Conservation (phyloP, 2,329 filamentous ascomycete genomes). For the Penicillium italicum region DNA sequence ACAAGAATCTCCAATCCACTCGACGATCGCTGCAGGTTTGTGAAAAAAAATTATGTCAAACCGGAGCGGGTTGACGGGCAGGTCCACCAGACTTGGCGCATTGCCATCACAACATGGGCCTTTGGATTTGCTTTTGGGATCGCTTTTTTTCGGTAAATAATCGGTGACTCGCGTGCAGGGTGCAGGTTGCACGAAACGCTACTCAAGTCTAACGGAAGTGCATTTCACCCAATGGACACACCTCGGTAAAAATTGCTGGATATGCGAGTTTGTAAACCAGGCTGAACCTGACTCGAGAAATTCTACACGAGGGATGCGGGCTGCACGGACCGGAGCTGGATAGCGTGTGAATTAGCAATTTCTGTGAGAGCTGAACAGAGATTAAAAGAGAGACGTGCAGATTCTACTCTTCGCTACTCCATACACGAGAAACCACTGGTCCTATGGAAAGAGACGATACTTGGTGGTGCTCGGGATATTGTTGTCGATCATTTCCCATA, state of each 20-base stretch:
- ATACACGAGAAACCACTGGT: background rate
- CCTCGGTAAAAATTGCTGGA: constrained; percentile 11
- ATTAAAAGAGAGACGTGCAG: constrained; percentile 6
- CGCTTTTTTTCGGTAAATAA: background rate
- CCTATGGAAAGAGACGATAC: background rate
- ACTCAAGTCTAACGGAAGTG: background rate
- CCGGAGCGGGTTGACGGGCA: constrained; percentile 9
- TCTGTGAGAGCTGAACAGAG: background rate
- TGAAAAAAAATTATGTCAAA: constrained; percentile 19
- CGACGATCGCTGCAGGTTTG: constrained; percentile 19
- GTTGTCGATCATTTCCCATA: constrained; percentile 17
- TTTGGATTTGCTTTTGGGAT: background rate
- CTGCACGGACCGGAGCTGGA: constrained; percentile 4
- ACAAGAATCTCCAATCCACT: constrained; percentile 11
- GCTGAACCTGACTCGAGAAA: constrained; percentile 8
- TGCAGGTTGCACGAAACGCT: background rate
- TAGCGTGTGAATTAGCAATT: constrained; percentile 1
- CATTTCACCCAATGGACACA: constrained; percentile 9
- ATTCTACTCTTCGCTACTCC: background rate
- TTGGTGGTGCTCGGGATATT: constrained; percentile 15
- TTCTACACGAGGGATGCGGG: constrained; percentile 8
- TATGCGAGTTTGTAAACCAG: constrained; percentile 8
- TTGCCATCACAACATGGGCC: constrained; percentile 5
- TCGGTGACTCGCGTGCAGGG: background rate
- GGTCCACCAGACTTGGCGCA: constrained; percentile 10